A percentile compares a stretch with the other conserved stretches of the same genome.
Conservation (phyloP, 2,329 filamentous ascomycete genomes). For the Aspergillus tamarii region DNA sequence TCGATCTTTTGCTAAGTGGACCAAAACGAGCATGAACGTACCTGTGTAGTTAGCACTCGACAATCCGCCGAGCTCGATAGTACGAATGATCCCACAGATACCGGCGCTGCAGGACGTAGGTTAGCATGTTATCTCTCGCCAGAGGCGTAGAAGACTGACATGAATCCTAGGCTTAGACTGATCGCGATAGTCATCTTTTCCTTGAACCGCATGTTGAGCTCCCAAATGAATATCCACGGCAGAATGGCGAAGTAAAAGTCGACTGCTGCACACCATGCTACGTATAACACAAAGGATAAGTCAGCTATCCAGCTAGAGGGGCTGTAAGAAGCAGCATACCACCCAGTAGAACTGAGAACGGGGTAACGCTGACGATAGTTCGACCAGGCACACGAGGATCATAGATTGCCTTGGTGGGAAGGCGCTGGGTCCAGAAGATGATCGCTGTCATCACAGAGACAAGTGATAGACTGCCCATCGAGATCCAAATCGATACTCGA, state of each 20-base stretch:
- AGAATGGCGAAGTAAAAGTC: constrained; percentile 44
- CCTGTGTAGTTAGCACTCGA: constrained; percentile 24
- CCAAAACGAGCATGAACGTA: not conserved
- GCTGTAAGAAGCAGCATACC: constrained; percentile 10
- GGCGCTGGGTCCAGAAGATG: constrained; percentile 20
- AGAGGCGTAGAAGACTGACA: constrained; percentile 22
- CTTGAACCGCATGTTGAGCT: constrained; percentile 40
- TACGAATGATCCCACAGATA: constrained; percentile 21
- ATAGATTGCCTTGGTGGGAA: constrained; percentile 19
- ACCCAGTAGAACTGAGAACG: constrained; percentile 21
- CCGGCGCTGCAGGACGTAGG: constrained; percentile 13
- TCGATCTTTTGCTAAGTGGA: not conserved
- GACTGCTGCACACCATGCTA: constrained; percentile 26
- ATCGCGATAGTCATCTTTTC: constrained; percentile 43
- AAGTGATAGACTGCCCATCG: constrained; percentile 27
- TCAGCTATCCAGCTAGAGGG: not conserved
- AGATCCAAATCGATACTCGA: constrained; percentile 39
- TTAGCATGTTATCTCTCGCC: not conserved
- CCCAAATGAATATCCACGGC: constrained; percentile 43
- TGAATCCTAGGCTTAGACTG: constrained; percentile 42
- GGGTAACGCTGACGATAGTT: constrained; percentile 14
- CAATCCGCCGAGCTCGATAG: constrained; percentile 19
- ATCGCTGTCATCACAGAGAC: constrained; percentile 22
- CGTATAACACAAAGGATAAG: not conserved
- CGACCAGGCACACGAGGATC: constrained; percentile 22